These are phyloP conservation scores for Digitaria exilis DNA, from an alignment of 202 grass and related monocot genomes.

Conservation along the genomic window DNA sequence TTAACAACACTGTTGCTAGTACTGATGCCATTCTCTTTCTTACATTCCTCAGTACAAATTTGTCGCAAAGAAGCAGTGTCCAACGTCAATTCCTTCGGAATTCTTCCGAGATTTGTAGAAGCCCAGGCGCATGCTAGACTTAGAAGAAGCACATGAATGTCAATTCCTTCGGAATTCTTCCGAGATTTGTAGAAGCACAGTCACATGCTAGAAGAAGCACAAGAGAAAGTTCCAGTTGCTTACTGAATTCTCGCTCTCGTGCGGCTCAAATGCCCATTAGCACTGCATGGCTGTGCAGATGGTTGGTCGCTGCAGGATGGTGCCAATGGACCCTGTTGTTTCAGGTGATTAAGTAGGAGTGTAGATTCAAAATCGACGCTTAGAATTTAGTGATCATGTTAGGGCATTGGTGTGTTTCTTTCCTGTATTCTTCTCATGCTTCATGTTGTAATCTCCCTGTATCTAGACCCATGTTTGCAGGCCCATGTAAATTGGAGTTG, in stretches of 20 bases:
- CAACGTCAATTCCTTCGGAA: slow-evolving; percentile 59
- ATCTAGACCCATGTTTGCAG: slow-evolving; percentile 34
- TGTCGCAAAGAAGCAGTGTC: slow-evolving; percentile 79
- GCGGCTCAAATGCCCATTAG: slow-evolving; percentile 28
- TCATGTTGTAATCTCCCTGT: slow-evolving; percentile 30
- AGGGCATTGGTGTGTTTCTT: slow-evolving; percentile 1
- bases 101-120: slow-evolving; percentile 61
- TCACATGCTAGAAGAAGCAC: slow-evolving; percentile 34
- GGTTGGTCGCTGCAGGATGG: neutral
- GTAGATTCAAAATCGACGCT: slow-evolving; percentile 46
- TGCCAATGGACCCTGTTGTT: slow-evolving; percentile 12
- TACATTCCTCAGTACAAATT: slow-evolving; percentile 73
- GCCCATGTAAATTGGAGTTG: slow-evolving; percentile 46
- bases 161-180: slow-evolving; percentile 66
- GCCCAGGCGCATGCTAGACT: slow-evolving; percentile 49
- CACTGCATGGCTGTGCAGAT: neutral
- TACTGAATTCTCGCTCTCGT: slow-evolving; percentile 46
- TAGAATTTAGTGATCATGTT: slow-evolving; percentile 8
- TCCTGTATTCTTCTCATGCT: neutral
- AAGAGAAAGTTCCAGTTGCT: slow-evolving; percentile 43
- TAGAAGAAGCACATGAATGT: too few species aligned
- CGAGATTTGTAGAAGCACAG: slow-evolving; percentile 13
- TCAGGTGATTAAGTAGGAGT: slow-evolving; percentile 12
- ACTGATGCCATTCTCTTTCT: neutral
- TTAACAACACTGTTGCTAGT: neutral